Percentiles rank a stretch among this genome's conserved stretches.
Evolutionary conservation across 345 rosid species (phyloP).

Genomic region (Stellera chamaejasme): DNA sequence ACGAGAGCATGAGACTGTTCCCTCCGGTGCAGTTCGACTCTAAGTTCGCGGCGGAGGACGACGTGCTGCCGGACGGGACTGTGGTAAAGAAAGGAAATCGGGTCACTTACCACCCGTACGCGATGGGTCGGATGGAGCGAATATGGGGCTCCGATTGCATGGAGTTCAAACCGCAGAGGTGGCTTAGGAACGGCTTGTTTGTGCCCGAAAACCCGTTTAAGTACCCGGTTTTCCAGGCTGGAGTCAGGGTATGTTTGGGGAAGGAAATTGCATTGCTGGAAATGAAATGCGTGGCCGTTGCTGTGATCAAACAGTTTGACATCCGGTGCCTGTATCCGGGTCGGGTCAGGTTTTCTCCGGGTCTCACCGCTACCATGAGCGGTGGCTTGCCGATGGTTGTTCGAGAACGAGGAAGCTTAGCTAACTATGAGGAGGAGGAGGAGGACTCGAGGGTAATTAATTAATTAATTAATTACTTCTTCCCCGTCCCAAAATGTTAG

Average conservation of each 20-base stretch:
- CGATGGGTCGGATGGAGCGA: constrained; percentile 56
- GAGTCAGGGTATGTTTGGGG: constrained; percentile 57
- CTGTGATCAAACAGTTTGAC: constrained; percentile 31
- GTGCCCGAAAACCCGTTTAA: constrained; percentile 28
- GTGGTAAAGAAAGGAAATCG: constrained; percentile 30
- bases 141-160: constrained; percentile 46
- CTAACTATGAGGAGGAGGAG: background rate
- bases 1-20: constrained; percentile 53
- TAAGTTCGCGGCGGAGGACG: constrained; percentile 51
- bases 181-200: constrained; percentile 32
- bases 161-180: constrained; percentile 45
- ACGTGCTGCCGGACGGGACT: constrained; percentile 52
- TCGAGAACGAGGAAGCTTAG: constrained; percentile 19
- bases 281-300: constrained; percentile 43
- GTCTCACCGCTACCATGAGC: constrained; percentile 65
- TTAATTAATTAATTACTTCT: too few species aligned
- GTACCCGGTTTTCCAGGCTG: constrained; percentile 67
- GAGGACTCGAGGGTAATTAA: background rate
- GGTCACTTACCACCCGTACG: constrained; percentile 57
- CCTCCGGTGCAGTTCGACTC: constrained; percentile 85
- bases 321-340: constrained; percentile 24
- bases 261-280: constrained; percentile 54
- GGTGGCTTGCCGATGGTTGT: constrained; percentile 68
- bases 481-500: too few species aligned
- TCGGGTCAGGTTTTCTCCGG: constrained; percentile 44